A percentile compares a stretch with the other conserved stretches of the same genome.
These are phyloP conservation scores for Zancudomyces culisetae DNA, from an alignment of 371 early-diverging fungal species.

Conservation along the genomic window DNA sequence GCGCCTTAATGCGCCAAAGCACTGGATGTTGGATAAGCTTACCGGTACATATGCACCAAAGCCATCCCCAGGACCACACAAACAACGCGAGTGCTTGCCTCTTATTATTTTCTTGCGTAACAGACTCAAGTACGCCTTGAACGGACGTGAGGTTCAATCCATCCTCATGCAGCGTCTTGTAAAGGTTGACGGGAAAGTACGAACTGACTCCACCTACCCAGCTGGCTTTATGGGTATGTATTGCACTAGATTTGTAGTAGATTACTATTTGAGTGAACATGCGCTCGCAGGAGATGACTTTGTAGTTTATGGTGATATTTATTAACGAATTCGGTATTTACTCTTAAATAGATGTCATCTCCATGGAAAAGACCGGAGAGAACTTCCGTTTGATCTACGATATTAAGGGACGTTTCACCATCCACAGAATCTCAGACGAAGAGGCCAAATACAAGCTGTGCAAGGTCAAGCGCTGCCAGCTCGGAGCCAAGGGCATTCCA, in stretches of 20 bases:
- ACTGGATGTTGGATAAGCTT: constrained; percentile 99
- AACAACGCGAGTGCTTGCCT: constrained; percentile 97
- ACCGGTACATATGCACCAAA: constrained; percentile 91
- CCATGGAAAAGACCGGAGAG: constrained; percentile 97
- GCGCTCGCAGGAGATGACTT: too few relatives aligned
- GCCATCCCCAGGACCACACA: constrained; percentile 98
- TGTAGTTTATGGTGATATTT: too few relatives aligned
- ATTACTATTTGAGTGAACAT: too few relatives aligned
- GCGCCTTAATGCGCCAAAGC: constrained; percentile 98
- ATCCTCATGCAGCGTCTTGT: constrained; percentile 97
- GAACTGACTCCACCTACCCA: constrained; percentile 96
- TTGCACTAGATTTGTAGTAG: constrained; percentile 23
- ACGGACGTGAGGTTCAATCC: constrained; percentile 89
- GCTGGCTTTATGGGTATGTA: constrained; percentile 82
- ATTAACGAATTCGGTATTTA: not conserved
- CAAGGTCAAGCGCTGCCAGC: constrained; percentile 90
- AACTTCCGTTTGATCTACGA: constrained; percentile 99
- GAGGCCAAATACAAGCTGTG: constrained; percentile 96
- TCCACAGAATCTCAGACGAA: constrained; percentile 97
- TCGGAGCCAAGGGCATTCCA: constrained; percentile 90
- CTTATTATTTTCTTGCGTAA: constrained; percentile 96
- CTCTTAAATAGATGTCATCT: constrained; percentile 61
- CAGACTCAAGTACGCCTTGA: constrained; percentile 97
- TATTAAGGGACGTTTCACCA: constrained; percentile 97
- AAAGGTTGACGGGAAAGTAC: constrained; percentile 98